Evolutionary conservation across 768 basidiomycete genomes (phyloP).

Genomic region (Termitomyces sp.): DNA sequence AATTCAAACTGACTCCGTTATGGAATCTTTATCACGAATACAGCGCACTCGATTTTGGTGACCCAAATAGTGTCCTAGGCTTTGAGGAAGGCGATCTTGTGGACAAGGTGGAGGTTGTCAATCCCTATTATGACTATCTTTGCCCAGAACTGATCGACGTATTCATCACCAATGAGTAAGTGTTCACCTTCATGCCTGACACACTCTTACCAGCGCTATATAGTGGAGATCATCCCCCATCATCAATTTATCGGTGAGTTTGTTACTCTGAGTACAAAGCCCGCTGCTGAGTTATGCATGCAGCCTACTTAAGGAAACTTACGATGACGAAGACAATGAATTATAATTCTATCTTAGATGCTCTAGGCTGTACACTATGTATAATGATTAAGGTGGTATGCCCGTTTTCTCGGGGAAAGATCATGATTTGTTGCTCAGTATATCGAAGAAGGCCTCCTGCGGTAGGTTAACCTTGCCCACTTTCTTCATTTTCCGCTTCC

Average conservation of each 20-base stretch:
- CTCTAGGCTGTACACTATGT: slow-evolving; percentile 15
- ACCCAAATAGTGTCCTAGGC: slow-evolving; percentile 54
- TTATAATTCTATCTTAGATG: slow-evolving; percentile 36
- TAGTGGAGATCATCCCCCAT: slow-evolving; percentile 95
- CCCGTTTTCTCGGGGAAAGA: neutral
- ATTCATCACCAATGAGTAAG: slow-evolving; percentile 97
- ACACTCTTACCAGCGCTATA: neutral
- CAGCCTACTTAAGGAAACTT: slow-evolving; percentile 88
- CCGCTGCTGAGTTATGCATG: slow-evolving; percentile 7
- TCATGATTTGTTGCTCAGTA: slow-evolving; percentile 57
- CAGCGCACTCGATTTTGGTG: slow-evolving; percentile 77
- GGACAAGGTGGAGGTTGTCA: slow-evolving; percentile 88
- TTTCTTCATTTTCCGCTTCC: slow-evolving; percentile 85
- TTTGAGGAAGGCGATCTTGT: slow-evolving; percentile 77
- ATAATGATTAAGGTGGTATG: neutral
- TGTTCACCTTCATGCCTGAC: slow-evolving; percentile 13
- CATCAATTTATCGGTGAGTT: slow-evolving; percentile 82
- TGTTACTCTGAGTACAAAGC: neutral
- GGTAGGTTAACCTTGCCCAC: slow-evolving; percentile 87
- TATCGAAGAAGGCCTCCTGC: slow-evolving; percentile 93
- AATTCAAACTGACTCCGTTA: slow-evolving; percentile 91
- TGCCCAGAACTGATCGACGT: slow-evolving; percentile 88
- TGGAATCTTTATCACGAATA: slow-evolving; percentile 89
- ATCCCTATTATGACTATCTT: slow-evolving; percentile 97
- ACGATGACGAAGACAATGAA: slow-evolving; percentile 92